Base-by-base conservation (phyloP, 2,329 filamentous ascomycete species). In the Aureobasidium sp. region DNA sequence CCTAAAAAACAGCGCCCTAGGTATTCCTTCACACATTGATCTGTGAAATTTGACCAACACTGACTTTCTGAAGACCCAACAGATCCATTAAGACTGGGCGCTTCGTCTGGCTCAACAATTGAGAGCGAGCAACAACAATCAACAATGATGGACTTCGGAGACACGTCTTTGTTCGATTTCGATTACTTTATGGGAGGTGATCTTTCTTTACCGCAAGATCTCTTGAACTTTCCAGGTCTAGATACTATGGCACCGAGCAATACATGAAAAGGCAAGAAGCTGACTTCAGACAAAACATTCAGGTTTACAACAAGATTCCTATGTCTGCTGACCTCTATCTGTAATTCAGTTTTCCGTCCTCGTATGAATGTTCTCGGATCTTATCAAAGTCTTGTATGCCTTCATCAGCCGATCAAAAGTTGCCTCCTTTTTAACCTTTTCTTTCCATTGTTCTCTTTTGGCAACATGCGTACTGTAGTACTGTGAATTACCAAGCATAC, bases 181-280 rank as follows among this genome's bases (percentile, higher is more conserved):
- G 53, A 57, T 27, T 36, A 34, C 41, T 57, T 57, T 21, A 57
- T 57, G 53, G 30, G 53, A 30, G 41, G 39, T 25, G 53, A 57
- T 27, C 30, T 45, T 8, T 47, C 30, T 7, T 36, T 57, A 15
- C 15, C 53, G 5, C 29, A 47, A 7, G 41, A 47, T 21, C 30
- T 57, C n/a, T 37, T 57, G 13, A 36, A 45, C 29, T 57, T 57
- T 8, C 39, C 53, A 34, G 41, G 53, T 10, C 10, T 47, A 6
- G 41, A 57, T 29, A 21, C 21, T 21, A 21, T 21, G 21, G 21
- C 21, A 21, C 21, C 21, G 21, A 21, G 21, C 21, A 21, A 21
- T 21, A 21, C 21, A 21, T 21, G 21, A 21, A 21, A 21, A 21
- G 21, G 21, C 21, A 21, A 21, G 21, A 21, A 21, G 21, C 21